phyloP scores from a whole-genome alignment of 257 asterid species.

The Paulownia fortunei region DNA sequence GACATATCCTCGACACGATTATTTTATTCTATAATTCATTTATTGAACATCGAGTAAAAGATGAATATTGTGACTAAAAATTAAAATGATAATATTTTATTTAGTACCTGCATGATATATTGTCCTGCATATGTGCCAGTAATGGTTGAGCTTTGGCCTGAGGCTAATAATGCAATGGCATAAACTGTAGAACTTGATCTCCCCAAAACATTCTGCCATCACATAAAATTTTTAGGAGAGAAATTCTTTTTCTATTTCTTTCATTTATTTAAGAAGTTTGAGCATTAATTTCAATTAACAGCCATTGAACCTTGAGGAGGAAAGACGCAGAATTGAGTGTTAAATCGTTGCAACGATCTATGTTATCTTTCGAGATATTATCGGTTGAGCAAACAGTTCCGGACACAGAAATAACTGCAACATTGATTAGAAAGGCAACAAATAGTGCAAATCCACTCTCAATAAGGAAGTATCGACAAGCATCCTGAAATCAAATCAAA shows the following conservation, averaged over 20 bases:
- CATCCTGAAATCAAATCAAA: slow-evolving; percentile 65
- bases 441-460: slow-evolving; percentile 90
- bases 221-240: too few species aligned
- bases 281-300: background rate
- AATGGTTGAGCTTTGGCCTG: slow-evolving; percentile 94
- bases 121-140: slow-evolving; percentile 98
- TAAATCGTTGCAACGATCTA: slow-evolving; percentile 61
- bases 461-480: slow-evolving; percentile 75
- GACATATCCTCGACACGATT: too few species aligned
- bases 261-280: background rate
- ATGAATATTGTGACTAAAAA: too few species aligned
- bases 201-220: slow-evolving; percentile 79
- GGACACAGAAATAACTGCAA: slow-evolving; percentile 75
- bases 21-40: too few species aligned
- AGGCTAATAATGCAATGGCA: slow-evolving; percentile 88
- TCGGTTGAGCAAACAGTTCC: slow-evolving; percentile 71
- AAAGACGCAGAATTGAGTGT: slow-evolving; percentile 93
- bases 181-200: slow-evolving; percentile 77
- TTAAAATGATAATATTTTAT: too few species aligned
- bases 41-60: too few species aligned
- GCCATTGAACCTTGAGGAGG: slow-evolving; percentile 70
- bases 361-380: slow-evolving; percentile 38
- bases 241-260: background rate
- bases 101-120: slow-evolving; percentile 88
- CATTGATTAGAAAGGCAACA: slow-evolving; percentile 75